phyloP scores from a whole-genome alignment of 192 early-diverging fungal genomes.

The Mortierella alpina region DNA sequence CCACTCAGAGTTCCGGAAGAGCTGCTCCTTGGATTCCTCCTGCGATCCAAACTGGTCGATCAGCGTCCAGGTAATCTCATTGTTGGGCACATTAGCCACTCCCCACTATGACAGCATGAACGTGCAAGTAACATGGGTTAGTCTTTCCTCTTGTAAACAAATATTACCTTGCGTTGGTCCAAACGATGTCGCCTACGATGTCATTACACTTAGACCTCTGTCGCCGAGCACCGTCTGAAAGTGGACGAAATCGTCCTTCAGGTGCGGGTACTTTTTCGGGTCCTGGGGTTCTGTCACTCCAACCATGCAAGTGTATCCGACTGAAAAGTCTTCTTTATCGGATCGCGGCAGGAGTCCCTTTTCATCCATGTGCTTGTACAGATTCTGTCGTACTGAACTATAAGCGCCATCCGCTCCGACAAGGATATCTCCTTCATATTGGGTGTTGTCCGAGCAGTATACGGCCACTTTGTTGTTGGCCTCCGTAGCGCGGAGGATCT shows the following conservation, averaged over 20 bases:
- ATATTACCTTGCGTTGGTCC: no score
- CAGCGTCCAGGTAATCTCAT: neutral
- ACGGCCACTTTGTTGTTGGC: slow-evolving; percentile 10
- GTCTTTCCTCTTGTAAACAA: no score
- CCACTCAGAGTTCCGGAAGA: neutral
- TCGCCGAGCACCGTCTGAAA: neutral
- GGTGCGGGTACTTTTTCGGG: slow-evolving; percentile 17
- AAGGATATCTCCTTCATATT: slow-evolving; percentile 16
- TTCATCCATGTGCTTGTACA: slow-evolving; percentile 14
- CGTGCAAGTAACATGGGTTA: no score
- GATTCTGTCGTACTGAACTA: slow-evolving; percentile 20
- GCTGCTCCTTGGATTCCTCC: neutral
- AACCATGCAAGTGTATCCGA: slow-evolving; percentile 11
- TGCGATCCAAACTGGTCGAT: neutral
- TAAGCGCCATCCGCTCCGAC: slow-evolving; percentile 36
- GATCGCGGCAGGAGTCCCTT: neutral
- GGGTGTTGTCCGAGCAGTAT: slow-evolving; percentile 12
- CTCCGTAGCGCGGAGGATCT: slow-evolving; percentile 1
- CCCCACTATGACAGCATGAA: no score
- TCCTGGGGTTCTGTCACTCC: slow-evolving; percentile 12
- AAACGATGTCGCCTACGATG: no score
- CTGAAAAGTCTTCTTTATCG: slow-evolving; percentile 4
- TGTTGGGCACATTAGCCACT: neutral
- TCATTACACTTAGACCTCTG: neutral
- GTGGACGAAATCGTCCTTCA: slow-evolving; percentile 13